phyloP scores from a whole-genome alignment of 2,329 filamentous ascomycete species.

The Fusarium tanahbumbuense region DNA sequence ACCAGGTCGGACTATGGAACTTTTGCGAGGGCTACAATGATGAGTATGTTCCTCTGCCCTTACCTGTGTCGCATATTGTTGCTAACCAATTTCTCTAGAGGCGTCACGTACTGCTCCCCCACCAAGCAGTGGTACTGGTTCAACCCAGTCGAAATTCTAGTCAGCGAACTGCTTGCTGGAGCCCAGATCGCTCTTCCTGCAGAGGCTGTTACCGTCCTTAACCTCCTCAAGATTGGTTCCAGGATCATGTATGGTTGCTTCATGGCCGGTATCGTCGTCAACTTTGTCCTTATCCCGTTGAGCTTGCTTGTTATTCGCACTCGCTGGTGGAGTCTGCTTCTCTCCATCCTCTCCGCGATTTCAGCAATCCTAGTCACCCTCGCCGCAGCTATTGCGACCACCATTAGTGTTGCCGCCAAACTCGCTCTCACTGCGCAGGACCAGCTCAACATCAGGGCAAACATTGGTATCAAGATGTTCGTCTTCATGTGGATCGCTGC shows the following conservation, averaged over 20 bases:
- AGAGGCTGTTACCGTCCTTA: slow-evolving; percentile 77
- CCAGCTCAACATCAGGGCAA: slow-evolving; percentile 80
- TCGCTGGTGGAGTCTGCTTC: slow-evolving; percentile 73
- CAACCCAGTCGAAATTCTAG: slow-evolving; percentile 85
- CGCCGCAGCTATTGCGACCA: slow-evolving; percentile 80
- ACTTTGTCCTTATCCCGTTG: slow-evolving; percentile 77
- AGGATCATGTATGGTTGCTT: slow-evolving; percentile 93
- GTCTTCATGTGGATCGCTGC: slow-evolving; percentile 90
- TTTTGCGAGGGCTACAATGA: slow-evolving; percentile 88
- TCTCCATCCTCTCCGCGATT: slow-evolving; percentile 75
- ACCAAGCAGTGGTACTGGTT: slow-evolving; percentile 86
- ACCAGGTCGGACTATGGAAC: slow-evolving; percentile 91
- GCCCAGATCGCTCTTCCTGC: slow-evolving; percentile 85
- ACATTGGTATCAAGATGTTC: slow-evolving; percentile 80
- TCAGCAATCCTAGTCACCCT: slow-evolving; percentile 74
- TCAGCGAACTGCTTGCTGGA: slow-evolving; percentile 82
- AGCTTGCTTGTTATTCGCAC: slow-evolving; percentile 66
- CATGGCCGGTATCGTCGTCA: slow-evolving; percentile 75
- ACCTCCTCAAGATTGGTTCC: slow-evolving; percentile 78
- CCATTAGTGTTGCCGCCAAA: slow-evolving; percentile 84
- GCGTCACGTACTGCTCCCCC: slow-evolving; percentile 79
- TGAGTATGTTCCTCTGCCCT: slow-evolving; percentile 55
- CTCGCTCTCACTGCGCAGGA: slow-evolving; percentile 77
- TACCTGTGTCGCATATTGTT: neutral
- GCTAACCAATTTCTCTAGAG: slow-evolving; percentile 62